Percentiles rank a stretch among this genome's conserved stretches.
These are phyloP conservation scores for Cutaneotrichosporon curvatum DNA, from an alignment of 1,284 basidiomycete genomes.

Conservation along the genomic window DNA sequence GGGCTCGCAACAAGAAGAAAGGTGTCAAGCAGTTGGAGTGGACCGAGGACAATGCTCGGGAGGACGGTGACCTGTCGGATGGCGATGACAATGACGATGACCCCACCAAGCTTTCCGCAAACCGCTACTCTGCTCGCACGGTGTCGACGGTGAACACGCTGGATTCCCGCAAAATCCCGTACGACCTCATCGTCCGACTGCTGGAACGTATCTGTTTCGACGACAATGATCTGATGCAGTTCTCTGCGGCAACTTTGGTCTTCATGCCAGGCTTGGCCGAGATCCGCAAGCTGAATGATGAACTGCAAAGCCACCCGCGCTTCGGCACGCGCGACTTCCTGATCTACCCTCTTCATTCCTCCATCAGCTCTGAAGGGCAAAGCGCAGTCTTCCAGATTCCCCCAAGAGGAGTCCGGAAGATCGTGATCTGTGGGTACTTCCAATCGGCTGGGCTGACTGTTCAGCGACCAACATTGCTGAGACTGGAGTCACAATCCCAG, in stretches of 20 bases:
- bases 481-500: slow-evolving; percentile 95
- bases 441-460: not conserved
- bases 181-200: slow-evolving; percentile 78
- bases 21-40: slow-evolving; percentile 55
- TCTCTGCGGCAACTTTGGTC: slow-evolving; percentile 76
- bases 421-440: slow-evolving; percentile 70
- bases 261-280: slow-evolving; percentile 91
- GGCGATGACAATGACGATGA: slow-evolving; percentile 42
- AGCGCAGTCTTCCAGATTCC: slow-evolving; percentile 83
- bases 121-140: slow-evolving; percentile 61
- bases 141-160: slow-evolving; percentile 74
- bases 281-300: slow-evolving; percentile 81
- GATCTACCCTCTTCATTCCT: slow-evolving; percentile 89
- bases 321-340: slow-evolving; percentile 70
- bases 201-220: slow-evolving; percentile 82
- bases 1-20: slow-evolving; percentile 48
- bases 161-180: slow-evolving; percentile 83
- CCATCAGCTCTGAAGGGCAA: slow-evolving; percentile 82
- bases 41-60: slow-evolving; percentile 66
- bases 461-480: slow-evolving; percentile 69
- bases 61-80: slow-evolving; percentile 47
- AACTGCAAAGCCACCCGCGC: slow-evolving; percentile 64
- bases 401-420: slow-evolving; percentile 72
- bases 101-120: slow-evolving; percentile 38
- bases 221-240: slow-evolving; percentile 47